phyloP scores from a whole-genome alignment of 2,329 filamentous ascomycete species.

The Sordariomycetes sp. region DNA sequence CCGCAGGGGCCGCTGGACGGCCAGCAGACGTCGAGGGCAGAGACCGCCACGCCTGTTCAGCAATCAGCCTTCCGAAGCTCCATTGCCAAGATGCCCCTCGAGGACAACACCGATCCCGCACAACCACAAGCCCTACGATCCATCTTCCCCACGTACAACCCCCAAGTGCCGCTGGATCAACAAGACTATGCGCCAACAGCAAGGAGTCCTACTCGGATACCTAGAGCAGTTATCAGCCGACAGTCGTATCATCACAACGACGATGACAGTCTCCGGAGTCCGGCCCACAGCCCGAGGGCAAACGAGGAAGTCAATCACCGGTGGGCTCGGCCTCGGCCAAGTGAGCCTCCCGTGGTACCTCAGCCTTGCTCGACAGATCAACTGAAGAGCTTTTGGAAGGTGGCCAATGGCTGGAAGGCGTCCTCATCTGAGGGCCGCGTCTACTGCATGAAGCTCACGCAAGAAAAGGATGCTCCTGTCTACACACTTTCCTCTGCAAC shows the following conservation, averaged over 20 bases:
- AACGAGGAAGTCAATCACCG: conserved; percentile 6
- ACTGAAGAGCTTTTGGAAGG: conserved; percentile 58
- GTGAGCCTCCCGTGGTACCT: conserved; percentile 35
- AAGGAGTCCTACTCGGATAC: conserved; percentile 53
- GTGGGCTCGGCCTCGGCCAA: conserved; percentile 15
- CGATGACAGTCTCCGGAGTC: conserved; percentile 14
- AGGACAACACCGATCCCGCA: conserved; percentile 15
- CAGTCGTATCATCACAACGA: conserved; percentile 40
- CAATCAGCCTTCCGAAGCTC: conserved; percentile 28
- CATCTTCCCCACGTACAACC: conserved; percentile 71
- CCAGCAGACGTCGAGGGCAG: background rate
- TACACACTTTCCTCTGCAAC: conserved; percentile 54
- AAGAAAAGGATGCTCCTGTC: conserved; percentile 51
- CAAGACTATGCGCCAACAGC: conserved; percentile 65
- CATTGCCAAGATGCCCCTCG: conserved; percentile 44
- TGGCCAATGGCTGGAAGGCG: conserved; percentile 60
- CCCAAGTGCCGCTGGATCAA: conserved; percentile 52
- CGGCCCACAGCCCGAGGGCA: conserved; percentile 9
- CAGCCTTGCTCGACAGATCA: conserved; percentile 49
- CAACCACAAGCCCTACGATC: conserved; percentile 43
- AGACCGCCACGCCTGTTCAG: conserved; percentile 1
- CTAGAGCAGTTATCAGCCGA: conserved; percentile 55
- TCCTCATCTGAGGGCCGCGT: conserved; percentile 47
- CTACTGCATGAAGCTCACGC: conserved; percentile 48
- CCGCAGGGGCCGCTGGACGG: conserved; percentile 2